Conservation (phyloP, 192 early-diverging fungal genomes). For the Chytriomyces confervae region DNA sequence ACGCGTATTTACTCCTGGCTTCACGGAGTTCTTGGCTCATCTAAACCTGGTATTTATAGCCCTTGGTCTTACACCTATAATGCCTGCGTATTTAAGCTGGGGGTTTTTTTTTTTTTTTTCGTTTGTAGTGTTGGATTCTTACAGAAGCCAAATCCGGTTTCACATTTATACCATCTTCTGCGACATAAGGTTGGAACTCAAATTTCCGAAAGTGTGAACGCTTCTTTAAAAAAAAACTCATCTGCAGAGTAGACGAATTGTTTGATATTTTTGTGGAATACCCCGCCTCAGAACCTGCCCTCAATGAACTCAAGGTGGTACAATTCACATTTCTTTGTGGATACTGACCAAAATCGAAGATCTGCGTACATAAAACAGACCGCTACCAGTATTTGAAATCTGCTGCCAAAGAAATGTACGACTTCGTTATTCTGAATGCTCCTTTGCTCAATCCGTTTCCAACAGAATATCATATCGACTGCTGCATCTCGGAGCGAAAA, state of each 20-base stretch:
- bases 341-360: neutral
- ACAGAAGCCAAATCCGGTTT: neutral
- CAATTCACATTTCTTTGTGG: constrained; percentile 1
- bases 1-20: too few species aligned
- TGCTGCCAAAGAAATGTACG: neutral
- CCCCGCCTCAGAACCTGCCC: constrained; percentile 65
- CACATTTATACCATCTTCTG: neutral
- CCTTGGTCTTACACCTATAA: neutral
- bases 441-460: too few species aligned
- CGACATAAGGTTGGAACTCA: neutral
- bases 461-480: constrained; percentile 54
- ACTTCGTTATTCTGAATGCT: too few species aligned
- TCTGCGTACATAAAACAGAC: constrained; percentile 34
- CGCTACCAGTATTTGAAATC: neutral
- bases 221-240: neutral
- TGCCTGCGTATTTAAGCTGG: neutral
- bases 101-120: neutral
- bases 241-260: constrained; percentile 58
- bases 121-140: neutral
- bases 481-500: constrained; percentile 76
- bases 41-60: too few species aligned
- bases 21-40: too few species aligned
- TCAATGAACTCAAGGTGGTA: constrained; percentile 67
- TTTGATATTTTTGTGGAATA: constrained; percentile 78
- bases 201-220: neutral